Conservation (phyloP, 148 eudicot genomes). For the Spergularia marina region DNA sequence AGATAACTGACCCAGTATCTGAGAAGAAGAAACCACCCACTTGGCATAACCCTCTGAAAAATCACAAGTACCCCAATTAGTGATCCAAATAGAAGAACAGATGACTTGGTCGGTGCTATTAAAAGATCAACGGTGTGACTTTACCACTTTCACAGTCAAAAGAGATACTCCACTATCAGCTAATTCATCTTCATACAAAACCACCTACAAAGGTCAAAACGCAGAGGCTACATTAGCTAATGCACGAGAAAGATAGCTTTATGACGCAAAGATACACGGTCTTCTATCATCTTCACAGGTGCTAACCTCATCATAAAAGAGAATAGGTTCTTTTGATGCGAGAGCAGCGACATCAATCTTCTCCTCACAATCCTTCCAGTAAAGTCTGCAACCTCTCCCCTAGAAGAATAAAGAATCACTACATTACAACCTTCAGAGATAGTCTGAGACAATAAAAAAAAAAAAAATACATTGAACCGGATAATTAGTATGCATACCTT, state of each 20-base stretch:
- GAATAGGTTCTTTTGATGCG: slow-evolving; percentile 84
- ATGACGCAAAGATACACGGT: background rate
- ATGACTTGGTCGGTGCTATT: background rate
- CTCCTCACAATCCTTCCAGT: slow-evolving; percentile 80
- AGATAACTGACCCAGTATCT: slow-evolving; percentile 89
- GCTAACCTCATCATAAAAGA: slow-evolving; percentile 91
- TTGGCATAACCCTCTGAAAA: slow-evolving; percentile 90
- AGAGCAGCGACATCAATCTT: slow-evolving; percentile 74
- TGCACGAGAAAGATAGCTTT: background rate
- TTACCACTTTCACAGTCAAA: slow-evolving; percentile 96
- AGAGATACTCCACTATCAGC: slow-evolving; percentile 88
- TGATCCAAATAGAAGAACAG: slow-evolving; percentile 9
- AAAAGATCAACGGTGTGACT: slow-evolving; percentile 7
- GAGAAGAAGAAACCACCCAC: slow-evolving; percentile 90
- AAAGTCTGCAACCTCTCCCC: slow-evolving; percentile 33
- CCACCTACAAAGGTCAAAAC: slow-evolving; percentile 48
- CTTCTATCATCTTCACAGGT: slow-evolving; percentile 5
- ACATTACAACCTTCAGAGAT: background rate
- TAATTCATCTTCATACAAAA: slow-evolving; percentile 93
- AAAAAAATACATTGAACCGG: background rate
- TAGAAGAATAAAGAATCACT: slow-evolving; percentile 1
- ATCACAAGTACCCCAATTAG: slow-evolving; percentile 23
- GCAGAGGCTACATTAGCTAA: background rate
- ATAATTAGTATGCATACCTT: slow-evolving; percentile 42
- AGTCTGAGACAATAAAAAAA: background rate